phyloP scores from a whole-genome alignment of 164 flowering plant species.

The Annona squamosa region DNA sequence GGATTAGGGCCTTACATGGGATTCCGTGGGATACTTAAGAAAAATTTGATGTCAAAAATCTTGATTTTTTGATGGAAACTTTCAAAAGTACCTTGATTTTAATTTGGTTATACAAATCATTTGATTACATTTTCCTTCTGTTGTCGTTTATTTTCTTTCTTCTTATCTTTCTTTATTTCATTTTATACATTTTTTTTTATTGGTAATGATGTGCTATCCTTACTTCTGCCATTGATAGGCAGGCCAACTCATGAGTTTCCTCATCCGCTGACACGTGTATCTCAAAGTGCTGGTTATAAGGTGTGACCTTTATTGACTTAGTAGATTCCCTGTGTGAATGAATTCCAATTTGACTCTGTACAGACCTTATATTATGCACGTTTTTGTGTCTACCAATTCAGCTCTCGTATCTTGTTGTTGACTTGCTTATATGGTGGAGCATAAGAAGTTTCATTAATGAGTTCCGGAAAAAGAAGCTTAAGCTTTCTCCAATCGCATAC shows the following conservation, averaged over 20 bases:
- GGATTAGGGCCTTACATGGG: too few species aligned
- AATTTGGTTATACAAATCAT: too few species aligned
- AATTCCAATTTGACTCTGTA: background rate
- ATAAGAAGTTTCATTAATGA: conserved; percentile 80
- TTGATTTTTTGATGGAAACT: too few species aligned
- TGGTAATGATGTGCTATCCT: conserved; percentile 25
- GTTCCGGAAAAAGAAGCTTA: conserved; percentile 80
- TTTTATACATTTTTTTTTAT: background rate
- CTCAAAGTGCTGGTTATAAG: conserved; percentile 87
- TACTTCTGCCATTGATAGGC: conserved; percentile 47
- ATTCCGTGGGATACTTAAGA: too few species aligned
- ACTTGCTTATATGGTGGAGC: conserved; percentile 91
- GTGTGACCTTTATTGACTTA: conserved; percentile 29
- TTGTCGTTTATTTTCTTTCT: background rate
- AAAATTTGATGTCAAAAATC: too few species aligned
- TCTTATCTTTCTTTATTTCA: background rate
- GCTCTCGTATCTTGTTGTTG: conserved; percentile 87
- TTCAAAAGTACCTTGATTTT: too few species aligned
- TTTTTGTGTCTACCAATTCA: conserved; percentile 25
- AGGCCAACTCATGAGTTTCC: conserved; percentile 96
- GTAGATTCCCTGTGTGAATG: background rate
- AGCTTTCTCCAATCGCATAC: conserved; percentile 87
- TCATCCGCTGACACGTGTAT: conserved; percentile 88
- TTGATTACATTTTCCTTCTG: background rate
- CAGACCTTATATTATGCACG: background rate